Conservation (phyloP, 306 rosid genomes). For the Pyrus betulifolia region DNA sequence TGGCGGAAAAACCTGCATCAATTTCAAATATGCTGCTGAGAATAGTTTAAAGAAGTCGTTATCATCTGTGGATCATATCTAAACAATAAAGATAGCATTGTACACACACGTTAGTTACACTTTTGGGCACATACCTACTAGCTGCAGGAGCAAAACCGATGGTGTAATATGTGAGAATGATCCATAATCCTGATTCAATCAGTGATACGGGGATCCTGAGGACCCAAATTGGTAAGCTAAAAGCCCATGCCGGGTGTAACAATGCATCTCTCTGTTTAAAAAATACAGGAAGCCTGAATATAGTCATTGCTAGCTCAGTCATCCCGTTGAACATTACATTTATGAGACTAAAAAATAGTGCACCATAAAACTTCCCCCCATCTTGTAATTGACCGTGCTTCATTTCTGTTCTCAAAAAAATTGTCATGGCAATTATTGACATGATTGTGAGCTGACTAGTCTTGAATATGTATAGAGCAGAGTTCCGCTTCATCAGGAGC, state of each 20-base stretch:
- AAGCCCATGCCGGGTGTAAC: constrained; percentile 19
- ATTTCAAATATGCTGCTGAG: neutral
- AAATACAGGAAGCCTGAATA: constrained; percentile 18
- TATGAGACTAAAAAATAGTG: constrained; percentile 38
- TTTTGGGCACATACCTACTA: constrained; percentile 26
- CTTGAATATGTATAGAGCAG: constrained; percentile 47
- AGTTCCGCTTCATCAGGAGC: constrained; percentile 45
- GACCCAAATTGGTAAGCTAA: constrained; percentile 2
- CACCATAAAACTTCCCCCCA: constrained; percentile 36
- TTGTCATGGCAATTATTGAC: constrained; percentile 31
- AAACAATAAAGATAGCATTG: neutral
- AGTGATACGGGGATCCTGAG: constrained; percentile 13
- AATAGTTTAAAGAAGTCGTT: neutral
- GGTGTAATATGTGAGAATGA: constrained; percentile 30
- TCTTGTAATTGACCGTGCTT: constrained; percentile 2
- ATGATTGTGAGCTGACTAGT: constrained; percentile 33
- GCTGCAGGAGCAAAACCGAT: constrained; percentile 53
- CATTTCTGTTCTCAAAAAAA: constrained; percentile 47
- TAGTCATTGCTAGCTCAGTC: constrained; percentile 17
- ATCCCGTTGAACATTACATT: constrained; percentile 28
- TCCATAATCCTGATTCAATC: constrained; percentile 8
- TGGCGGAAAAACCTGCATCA: constrained; percentile 44
- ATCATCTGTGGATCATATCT: too few species aligned
- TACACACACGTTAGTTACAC: neutral
- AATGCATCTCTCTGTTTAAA: constrained; percentile 17